These are phyloP conservation scores for Termitomyces heimii DNA, from an alignment of 768 basidiomycete genomes.

Conservation along the genomic window DNA sequence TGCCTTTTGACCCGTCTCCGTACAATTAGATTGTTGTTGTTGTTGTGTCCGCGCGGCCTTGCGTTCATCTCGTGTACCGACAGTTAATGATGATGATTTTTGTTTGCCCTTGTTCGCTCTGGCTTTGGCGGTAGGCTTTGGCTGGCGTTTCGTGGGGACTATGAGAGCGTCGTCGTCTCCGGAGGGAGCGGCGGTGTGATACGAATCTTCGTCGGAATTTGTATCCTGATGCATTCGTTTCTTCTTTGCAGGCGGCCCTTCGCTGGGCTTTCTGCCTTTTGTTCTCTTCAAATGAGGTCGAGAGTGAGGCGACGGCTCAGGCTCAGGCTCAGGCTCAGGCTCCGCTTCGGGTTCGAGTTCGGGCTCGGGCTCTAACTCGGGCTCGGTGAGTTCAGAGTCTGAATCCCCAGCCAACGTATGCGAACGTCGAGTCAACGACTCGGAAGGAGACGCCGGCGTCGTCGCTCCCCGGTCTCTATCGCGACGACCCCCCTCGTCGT, in stretches of 20 bases:
- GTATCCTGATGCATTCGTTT: conserved; percentile 17
- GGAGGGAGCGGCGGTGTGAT: conserved; percentile 5
- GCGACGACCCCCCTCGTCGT: conserved; percentile 25
- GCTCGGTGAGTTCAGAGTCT: conserved; percentile 3
- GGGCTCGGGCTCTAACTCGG: conserved; percentile 4
- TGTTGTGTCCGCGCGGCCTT: conserved; percentile 35
- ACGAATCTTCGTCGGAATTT: conserved; percentile 21
- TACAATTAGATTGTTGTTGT: conserved; percentile 35
- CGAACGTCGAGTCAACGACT: neutral
- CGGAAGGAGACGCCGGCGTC: conserved; percentile 3
- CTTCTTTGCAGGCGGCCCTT: conserved; percentile 12
- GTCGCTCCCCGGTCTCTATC: conserved; percentile 9
- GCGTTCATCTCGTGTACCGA: conserved; percentile 17
- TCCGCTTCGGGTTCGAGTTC: conserved; percentile 4
- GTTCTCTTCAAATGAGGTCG: conserved; percentile 4
- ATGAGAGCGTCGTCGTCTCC: conserved; percentile 6
- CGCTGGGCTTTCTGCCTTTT: conserved; percentile 2
- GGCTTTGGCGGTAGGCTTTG: conserved; percentile 20
- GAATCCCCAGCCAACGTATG: conserved; percentile 9
- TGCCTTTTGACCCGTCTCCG: conserved; percentile 16
- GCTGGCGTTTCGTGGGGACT: conserved; percentile 5
- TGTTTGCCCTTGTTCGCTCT: conserved; percentile 15
- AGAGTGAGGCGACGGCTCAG: neutral
- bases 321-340: neutral
- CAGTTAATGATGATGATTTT: conserved; percentile 1